Conservation (phyloP, 108 stramenopile species). For the Skeletonema costatum region DNA sequence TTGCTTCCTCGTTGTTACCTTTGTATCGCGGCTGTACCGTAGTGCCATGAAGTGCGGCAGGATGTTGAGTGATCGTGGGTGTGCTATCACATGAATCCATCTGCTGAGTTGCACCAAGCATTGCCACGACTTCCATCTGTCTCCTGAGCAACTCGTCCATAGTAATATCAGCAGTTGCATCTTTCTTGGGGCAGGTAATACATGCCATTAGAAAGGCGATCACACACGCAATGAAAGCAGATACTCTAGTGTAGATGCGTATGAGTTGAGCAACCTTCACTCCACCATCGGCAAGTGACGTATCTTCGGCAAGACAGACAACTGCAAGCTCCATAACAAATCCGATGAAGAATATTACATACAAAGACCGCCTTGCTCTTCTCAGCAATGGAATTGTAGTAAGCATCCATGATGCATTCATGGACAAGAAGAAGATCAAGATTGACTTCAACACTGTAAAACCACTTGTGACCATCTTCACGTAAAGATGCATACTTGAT, state of each 20-base stretch:
- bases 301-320: not conserved
- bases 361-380: slow-evolving; percentile 20
- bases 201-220: slow-evolving; percentile 20
- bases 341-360: slow-evolving; percentile 26
- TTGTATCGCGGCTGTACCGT: not conserved
- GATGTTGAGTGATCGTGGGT: not conserved
- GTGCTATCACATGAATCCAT: slow-evolving; percentile 3
- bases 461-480: slow-evolving; percentile 32
- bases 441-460: slow-evolving; percentile 32
- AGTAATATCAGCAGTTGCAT: not conserved
- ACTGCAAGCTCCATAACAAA: slow-evolving; percentile 24
- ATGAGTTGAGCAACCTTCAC: slow-evolving; percentile 3
- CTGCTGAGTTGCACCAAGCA: slow-evolving; percentile 16
- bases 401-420: slow-evolving; percentile 37
- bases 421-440: slow-evolving; percentile 29
- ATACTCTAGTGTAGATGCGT: slow-evolving; percentile 21
- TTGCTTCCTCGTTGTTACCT: not conserved
- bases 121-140: slow-evolving; percentile 25
- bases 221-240: not conserved
- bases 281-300: not conserved
- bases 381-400: slow-evolving; percentile 13
- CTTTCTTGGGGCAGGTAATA: slow-evolving; percentile 4
- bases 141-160: slow-evolving; percentile 29
- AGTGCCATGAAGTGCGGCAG: not conserved
- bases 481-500: slow-evolving; percentile 31